Base-by-base conservation (phyloP, 108 stramenopile species). In the Nannochloropsis gaditana region DNA sequence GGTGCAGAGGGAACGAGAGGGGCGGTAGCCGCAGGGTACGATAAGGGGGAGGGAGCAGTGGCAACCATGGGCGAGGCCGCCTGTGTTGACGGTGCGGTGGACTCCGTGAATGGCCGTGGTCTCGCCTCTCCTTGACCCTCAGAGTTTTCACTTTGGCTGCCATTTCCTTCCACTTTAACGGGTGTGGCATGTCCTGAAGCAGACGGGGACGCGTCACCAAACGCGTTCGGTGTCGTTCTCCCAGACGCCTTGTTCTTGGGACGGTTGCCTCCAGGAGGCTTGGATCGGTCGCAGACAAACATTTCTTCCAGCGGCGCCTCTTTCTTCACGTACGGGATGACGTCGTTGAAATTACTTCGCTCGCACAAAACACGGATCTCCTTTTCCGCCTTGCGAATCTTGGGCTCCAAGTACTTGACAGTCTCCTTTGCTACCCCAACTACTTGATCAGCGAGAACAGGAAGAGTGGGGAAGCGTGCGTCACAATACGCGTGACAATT, bases 341-440 rank as follows among this genome's bases (percentile, higher is more conserved):
- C 8, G 59, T 73, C 59, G n/a, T 73, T n/a, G n/a, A 73, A 73
- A 73, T 8, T 73, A 5, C n/a, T n/a, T 3, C 59, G 15, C 8
- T 8, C 59, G n/a, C 59, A 73, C 59, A 73, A 73, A 15, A 73
- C 59, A n/a, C 6, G 5, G 4, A n/a, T n/a, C 59, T 73, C 59
- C 59, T n/a, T 73, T n/a, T 73, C 59, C 59, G 59, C 59, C 59
- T 73, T 73, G 15, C 59, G 59, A n/a, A 73, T 73, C 59, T 73
- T 73, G 19, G 15, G 19, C 59, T 73, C 59, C 59, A 73, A n/a
- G 19, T n/a, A 15, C 59, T 3, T 73, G 4, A n/a, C 59, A 0
- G 59, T 73, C 5, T 15, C 59, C 59, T 73, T 73, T 73, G 59
- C 59, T n/a, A 73, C 59, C 3, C 19, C 59, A 1, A 73, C 59